These are phyloP conservation scores for Solanum okadae DNA, from an alignment of 257 asterid species.

Conservation along the genomic window DNA sequence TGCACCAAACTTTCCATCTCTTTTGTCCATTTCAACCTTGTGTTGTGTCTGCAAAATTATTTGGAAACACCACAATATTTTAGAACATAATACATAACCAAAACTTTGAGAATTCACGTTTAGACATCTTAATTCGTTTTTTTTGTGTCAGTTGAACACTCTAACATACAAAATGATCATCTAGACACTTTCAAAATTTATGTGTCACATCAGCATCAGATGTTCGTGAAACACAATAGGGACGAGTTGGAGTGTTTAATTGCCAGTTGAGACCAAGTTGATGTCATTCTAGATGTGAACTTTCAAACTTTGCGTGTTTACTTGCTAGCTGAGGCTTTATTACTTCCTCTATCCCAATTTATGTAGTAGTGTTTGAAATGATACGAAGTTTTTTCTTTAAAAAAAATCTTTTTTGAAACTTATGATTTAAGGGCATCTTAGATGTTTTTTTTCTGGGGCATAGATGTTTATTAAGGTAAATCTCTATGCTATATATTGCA, in stretches of 20 bases:
- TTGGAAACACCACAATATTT: background rate
- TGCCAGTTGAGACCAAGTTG: background rate
- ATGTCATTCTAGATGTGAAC: background rate
- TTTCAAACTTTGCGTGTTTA: background rate
- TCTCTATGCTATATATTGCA: background rate
- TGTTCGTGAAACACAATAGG: background rate
- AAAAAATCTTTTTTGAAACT: background rate
- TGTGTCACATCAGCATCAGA: too few relatives aligned
- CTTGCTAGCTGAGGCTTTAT: background rate
- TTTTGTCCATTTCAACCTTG: conserved; percentile 30
- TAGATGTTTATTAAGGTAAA: background rate
- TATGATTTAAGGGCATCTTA: background rate
- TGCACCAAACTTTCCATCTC: conserved; percentile 26
- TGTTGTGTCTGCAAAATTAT: conserved; percentile 28
- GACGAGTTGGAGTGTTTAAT: background rate
- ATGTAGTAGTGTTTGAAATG: background rate
- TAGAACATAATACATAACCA: background rate
- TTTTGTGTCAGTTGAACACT: background rate
- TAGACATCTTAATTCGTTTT: background rate
- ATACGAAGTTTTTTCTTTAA: background rate
- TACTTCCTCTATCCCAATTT: background rate
- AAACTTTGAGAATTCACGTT: background rate
- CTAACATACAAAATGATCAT: too few relatives aligned
- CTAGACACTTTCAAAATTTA: background rate
- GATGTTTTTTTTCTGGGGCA: background rate